Conservation (phyloP, 345 rosid species). For the Brassica carinata region DNA sequence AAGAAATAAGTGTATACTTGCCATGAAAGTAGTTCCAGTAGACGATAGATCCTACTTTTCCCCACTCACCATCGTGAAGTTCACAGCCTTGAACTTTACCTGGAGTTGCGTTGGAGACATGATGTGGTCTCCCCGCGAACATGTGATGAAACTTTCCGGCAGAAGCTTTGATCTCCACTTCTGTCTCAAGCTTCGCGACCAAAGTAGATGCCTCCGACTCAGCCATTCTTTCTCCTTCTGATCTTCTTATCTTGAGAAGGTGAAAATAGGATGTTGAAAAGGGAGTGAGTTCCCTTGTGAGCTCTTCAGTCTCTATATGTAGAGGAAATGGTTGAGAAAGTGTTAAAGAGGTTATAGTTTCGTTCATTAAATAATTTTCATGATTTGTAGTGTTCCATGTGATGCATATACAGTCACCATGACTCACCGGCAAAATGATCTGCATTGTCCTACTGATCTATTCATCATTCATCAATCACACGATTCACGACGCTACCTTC, state of each 20-base stretch:
- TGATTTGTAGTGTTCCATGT: too few relatives aligned
- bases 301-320: constrained; percentile 20
- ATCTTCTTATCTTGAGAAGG: neutral
- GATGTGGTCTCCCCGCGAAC: constrained; percentile 44
- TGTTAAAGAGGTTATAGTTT: too few relatives aligned
- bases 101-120: constrained; percentile 38
- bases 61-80: constrained; percentile 51
- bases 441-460: neutral
- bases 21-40: constrained; percentile 44
- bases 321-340: neutral
- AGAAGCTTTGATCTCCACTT: constrained; percentile 31
- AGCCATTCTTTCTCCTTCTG: neutral
- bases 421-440: too few relatives aligned
- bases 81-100: constrained; percentile 32
- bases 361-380: too few relatives aligned
- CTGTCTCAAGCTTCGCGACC: constrained; percentile 23
- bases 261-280: neutral
- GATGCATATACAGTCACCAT: too few relatives aligned
- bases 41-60: constrained; percentile 38
- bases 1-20: neutral
- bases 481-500: neutral
- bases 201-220: constrained; percentile 4
- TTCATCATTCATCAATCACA: neutral
- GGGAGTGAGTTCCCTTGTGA: constrained; percentile 4
- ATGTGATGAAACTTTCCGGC: constrained; percentile 42